phyloP scores from a whole-genome alignment of 2,329 filamentous ascomycete species.

The Fusarium humuli region DNA sequence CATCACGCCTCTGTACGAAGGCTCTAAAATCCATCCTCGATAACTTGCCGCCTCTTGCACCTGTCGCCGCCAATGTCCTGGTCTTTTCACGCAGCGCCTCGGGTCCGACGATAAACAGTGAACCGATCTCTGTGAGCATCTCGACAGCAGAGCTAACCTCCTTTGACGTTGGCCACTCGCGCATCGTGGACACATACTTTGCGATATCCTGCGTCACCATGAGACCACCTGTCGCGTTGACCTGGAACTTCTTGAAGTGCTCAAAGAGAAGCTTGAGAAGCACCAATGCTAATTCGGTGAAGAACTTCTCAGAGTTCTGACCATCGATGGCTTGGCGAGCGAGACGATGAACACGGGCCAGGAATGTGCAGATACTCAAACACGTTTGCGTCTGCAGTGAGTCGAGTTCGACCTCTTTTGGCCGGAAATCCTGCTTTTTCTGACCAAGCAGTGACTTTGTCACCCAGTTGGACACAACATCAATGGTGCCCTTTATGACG shows the following conservation, averaged over 20 bases:
- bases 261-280: conserved; percentile 84
- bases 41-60: conserved; percentile 66
- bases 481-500: conserved; percentile 67
- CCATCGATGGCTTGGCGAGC: conserved; percentile 80
- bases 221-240: conserved; percentile 91
- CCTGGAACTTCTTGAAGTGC: conserved; percentile 93
- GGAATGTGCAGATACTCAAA: conserved; percentile 81
- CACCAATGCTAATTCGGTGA: conserved; percentile 84
- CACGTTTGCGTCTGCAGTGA: conserved; percentile 89
- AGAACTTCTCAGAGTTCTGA: conserved; percentile 83
- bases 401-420: conserved; percentile 83
- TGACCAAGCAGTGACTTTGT: conserved; percentile 78
- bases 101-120: conserved; percentile 91
- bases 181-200: conserved; percentile 87
- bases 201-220: conserved; percentile 97
- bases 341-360: conserved; percentile 73
- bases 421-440: conserved; percentile 90
- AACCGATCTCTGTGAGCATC: conserved; percentile 91
- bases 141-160: conserved; percentile 79
- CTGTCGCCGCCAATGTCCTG: conserved; percentile 64
- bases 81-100: conserved; percentile 80
- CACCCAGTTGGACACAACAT: conserved; percentile 81
- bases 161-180: conserved; percentile 81
- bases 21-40: conserved; percentile 80
- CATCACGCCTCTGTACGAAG: conserved; percentile 87